Evolutionary conservation across 2,329 filamentous ascomycete species (phyloP), one percentile per base, ranked within the genome.

Genomic region (Aspergillus fructus): DNA sequence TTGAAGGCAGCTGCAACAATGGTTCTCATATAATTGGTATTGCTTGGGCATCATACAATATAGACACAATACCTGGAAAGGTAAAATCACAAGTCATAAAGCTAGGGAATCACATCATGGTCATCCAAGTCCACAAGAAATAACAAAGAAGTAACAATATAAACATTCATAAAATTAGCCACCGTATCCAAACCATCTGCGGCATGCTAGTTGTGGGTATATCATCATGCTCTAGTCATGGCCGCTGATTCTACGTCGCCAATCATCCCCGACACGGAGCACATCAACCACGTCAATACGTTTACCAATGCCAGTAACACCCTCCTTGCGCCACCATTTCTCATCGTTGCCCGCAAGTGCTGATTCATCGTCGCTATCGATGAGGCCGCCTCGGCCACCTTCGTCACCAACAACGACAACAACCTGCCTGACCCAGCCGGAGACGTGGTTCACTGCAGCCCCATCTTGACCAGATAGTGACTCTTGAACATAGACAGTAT

Each of bases 271-370:
- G 17, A 96, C 84, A 49, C 90, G 83, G 62, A 88, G 81, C 33
- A 88, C 89, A 72, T 97, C 93, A 3, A 97, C 91, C 17, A 97
- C 87, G 40, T 96, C 87, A 27, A 97, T 87, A 4, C 91, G 90
- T 69, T 94, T 89, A 15, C 93, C 93, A 56, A 93, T 81, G 2
- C 93, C 93, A 23, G 96, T 91, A 58, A 91, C 85, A 45, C 92
- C 89, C 56, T 91, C 86, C 53, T 83, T 84, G 73, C 89, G 89
- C 60, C 86, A 92, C 75, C 74, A 78, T 56, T 68, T 73, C 55
- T 78, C 76, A 24, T 67, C 69, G 37, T 71, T 70, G 24, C 71
- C 72, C 2, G 64, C 74, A 53, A 75, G 65, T 12, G 69, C 68
- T 13, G 69, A 76, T 61, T 82, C 80, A 43, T 83, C 82, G 49